Evolutionary conservation across 441 rosid species (phyloP).

Genomic region (Aleurites moluccanus): DNA sequence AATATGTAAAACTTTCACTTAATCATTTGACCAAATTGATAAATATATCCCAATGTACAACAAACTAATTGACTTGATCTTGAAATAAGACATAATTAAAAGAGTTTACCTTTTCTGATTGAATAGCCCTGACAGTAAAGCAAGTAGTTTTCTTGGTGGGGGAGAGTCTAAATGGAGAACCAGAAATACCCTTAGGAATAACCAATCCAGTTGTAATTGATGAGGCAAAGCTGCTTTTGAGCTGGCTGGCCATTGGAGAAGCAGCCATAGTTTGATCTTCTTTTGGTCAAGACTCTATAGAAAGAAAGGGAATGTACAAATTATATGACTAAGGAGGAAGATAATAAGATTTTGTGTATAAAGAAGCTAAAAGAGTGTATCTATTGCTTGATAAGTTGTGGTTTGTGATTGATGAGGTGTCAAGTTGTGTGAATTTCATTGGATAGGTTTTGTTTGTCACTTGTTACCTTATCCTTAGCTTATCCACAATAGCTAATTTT

Average conservation of each 20-base stretch:
- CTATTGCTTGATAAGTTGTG: slow-evolving; percentile 39
- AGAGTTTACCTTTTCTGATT: slow-evolving; percentile 63
- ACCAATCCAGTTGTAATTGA: slow-evolving; percentile 41
- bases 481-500: slow-evolving; percentile 31
- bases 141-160: slow-evolving; percentile 50
- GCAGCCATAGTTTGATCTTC: slow-evolving; percentile 42
- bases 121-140: slow-evolving; percentile 71
- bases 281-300: no score
- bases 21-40: no score
- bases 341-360: slow-evolving; percentile 19
- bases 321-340: slow-evolving; percentile 18
- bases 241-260: slow-evolving; percentile 90
- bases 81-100: neutral
- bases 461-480: slow-evolving; percentile 54
- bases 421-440: slow-evolving; percentile 37
- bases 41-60: no score
- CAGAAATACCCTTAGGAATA: slow-evolving; percentile 66
- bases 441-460: slow-evolving; percentile 35
- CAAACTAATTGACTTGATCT: no score
- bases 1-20: no score
- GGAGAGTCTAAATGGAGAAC: slow-evolving; percentile 53
- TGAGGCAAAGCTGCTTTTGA: slow-evolving; percentile 72
- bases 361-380: slow-evolving; percentile 30
- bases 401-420: slow-evolving; percentile 37
- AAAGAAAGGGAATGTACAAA: no score